Evolutionary conservation across 164 flowering plant species (phyloP).

Genomic region (Amborella trichopoda): DNA sequence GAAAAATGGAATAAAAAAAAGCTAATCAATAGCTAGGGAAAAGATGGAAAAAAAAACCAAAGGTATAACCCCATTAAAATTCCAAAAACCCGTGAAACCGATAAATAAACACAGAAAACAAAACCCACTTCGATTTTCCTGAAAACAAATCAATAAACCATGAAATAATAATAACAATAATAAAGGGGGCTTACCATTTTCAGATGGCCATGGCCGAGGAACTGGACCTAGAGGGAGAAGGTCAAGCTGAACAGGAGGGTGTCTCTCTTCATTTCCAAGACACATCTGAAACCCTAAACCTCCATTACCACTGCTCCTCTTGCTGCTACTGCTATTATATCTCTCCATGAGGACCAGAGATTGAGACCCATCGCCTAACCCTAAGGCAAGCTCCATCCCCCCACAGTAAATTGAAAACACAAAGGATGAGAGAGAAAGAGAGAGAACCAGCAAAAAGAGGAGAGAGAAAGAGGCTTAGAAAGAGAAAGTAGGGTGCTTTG

Average conservation of each 20-base stretch:
- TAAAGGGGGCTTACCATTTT: slow-evolving; percentile 18
- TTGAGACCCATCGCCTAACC: slow-evolving; percentile 41
- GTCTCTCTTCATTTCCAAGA: slow-evolving; percentile 3
- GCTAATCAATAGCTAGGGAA: too few species aligned
- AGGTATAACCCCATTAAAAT: neutral
- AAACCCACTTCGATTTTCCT: too few species aligned
- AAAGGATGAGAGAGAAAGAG: neutral
- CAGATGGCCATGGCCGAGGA: slow-evolving; percentile 27
- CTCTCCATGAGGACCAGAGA: slow-evolving; percentile 25
- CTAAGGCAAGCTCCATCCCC: slow-evolving; percentile 54
- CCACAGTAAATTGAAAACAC: neutral
- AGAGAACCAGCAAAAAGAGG: neutral
- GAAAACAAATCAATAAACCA: neutral
- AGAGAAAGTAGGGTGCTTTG: too few species aligned
- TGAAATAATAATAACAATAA: neutral
- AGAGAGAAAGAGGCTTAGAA: slow-evolving; percentile 1
- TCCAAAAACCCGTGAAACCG: neutral
- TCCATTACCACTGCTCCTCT: slow-evolving; percentile 32
- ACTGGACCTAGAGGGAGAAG: slow-evolving; percentile 40
- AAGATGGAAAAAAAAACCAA: too few species aligned
- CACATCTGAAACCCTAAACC: slow-evolving; percentile 11
- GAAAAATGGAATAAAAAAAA: too few species aligned
- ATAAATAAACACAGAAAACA: neutral
- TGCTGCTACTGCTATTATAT: slow-evolving; percentile 11
- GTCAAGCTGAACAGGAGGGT: slow-evolving; percentile 36